Evolutionary conservation across 1,284 basidiomycete genomes (phyloP), one percentile per base, ranked within the genome.

Genomic region (Taiwanofungus camphoratus): DNA sequence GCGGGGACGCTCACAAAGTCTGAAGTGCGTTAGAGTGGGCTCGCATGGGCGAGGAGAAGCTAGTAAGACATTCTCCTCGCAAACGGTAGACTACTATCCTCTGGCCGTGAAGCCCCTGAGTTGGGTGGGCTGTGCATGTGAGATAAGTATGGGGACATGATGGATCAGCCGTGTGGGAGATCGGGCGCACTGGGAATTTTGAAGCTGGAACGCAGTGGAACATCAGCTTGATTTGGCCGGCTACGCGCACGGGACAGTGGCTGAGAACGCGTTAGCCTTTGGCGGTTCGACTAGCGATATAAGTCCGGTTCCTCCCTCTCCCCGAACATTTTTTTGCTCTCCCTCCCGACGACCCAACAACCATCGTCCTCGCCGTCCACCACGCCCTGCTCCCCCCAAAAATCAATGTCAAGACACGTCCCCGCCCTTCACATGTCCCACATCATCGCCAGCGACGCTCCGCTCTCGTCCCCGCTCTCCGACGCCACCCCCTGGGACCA

Each of bases 391-490:
- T 43, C 50, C 29, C 39, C 24, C 30, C 41, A 39, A 36, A 47
- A 36, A 21, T 19, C 36, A 51, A 60, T 68, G 53, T 58, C 65
- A 42, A 60, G 59, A 42, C 56, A 60, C 51, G 63, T 66, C 47
- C 54, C 59, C 45, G 63, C 68, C 42, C 65, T 74, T 48, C 61
- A 67, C 59, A 74, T 79, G 69, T 74, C 77, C 51, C 70, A 75
- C 52, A 68, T 81, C 56, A 73, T 77, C 56, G 62, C 73, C 41
- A 54, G 58, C 53, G 79, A 83, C 63, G 71, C 74, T 29, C 68
- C 74, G 44, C 67, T 82, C 36, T 68, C 75, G 48, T 75, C 77
- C 32, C 76, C 77, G 31, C 58, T 71, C 52, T 58, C 62, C 32
- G 73, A 77, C 50, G 37, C 49, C 33, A 48, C 50, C 43, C 46